A percentile compares a stretch with the other conserved stretches of the same genome.
Evolutionary conservation across 2,329 filamentous ascomycete genomes (phyloP).

Genomic region (Fusarium nelsonii): DNA sequence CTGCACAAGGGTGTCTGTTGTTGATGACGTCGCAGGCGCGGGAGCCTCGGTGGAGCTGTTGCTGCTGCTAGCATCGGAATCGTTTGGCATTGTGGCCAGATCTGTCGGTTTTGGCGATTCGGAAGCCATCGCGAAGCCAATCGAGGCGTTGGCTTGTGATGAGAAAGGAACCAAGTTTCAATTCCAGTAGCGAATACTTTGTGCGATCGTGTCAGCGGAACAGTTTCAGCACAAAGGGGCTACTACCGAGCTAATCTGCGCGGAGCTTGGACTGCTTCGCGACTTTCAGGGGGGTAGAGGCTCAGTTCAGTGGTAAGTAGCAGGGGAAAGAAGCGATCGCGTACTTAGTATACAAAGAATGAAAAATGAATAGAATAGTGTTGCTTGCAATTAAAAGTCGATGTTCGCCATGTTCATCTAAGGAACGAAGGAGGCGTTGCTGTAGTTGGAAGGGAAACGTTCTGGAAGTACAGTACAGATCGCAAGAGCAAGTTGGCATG

Average conservation of each 20-base stretch:
- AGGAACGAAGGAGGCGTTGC: conserved; percentile 30
- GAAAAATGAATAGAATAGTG: conserved; percentile 38
- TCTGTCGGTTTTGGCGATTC: conserved; percentile 55
- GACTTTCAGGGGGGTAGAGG: conserved; percentile 42
- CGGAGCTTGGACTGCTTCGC: conserved; percentile 36
- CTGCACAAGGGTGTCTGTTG: conserved; percentile 28
- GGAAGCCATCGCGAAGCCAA: conserved; percentile 53
- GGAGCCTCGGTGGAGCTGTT: conserved; percentile 36
- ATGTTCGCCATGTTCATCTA: conserved; percentile 41
- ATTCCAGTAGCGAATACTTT: conserved; percentile 41
- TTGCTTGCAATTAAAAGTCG: conserved; percentile 31
- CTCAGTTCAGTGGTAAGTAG: background rate
- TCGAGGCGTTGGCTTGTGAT: conserved; percentile 30
- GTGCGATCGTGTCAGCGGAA: conserved; percentile 46
- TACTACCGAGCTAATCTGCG: conserved; percentile 41
- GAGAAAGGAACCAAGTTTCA: conserved; percentile 30
- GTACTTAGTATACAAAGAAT: conserved; percentile 48
- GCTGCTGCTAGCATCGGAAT: conserved; percentile 40
- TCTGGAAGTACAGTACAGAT: conserved; percentile 47
- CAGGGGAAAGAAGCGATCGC: conserved; percentile 12
- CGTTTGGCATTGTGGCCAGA: conserved; percentile 57
- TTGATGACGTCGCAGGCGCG: conserved; percentile 43
- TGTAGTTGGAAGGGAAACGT: conserved; percentile 43
- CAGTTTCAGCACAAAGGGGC: conserved; percentile 43
- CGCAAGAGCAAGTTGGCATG: conserved; percentile 50